A percentile compares a stretch with the other conserved stretches of the same genome.
Conservation (phyloP, 129 eudicot species). For the Scalesia atractyloides region DNA sequence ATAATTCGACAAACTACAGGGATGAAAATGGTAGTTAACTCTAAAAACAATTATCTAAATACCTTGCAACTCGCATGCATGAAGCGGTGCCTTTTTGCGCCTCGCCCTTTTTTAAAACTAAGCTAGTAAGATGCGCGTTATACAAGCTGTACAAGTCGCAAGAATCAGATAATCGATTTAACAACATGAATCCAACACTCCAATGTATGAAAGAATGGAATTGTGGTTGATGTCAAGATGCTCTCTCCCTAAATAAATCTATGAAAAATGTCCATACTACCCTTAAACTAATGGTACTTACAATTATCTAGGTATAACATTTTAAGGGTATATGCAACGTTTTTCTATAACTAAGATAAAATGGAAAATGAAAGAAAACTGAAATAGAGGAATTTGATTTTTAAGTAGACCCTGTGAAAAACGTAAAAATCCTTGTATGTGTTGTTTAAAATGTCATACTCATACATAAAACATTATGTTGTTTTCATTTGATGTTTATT, state of each 20-base stretch:
- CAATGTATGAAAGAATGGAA: neutral
- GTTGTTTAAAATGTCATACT: no score
- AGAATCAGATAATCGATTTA: neutral
- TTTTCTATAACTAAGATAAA: neutral
- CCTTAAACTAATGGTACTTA: neutral
- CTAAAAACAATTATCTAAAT: no score
- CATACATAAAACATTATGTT: neutral
- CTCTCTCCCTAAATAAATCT: neutral
- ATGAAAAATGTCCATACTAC: neutral
- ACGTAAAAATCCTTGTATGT: no score
- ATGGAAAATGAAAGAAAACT: neutral
- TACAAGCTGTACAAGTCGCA: neutral
- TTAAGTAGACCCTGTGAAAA: no score
- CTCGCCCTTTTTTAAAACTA: no score
- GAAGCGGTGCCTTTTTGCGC: no score
- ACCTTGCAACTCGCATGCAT: no score
- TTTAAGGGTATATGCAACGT: neutral
- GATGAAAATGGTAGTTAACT: no score
- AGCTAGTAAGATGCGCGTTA: neutral
- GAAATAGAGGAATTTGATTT: neutral
- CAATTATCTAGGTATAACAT: neutral
- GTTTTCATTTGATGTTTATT: neutral
- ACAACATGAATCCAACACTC: neutral
- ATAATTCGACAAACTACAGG: no score
- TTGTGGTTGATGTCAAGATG: neutral